phyloP scores from a whole-genome alignment of 1,139 yeast species.

The Eremothecium gossypii region DNA sequence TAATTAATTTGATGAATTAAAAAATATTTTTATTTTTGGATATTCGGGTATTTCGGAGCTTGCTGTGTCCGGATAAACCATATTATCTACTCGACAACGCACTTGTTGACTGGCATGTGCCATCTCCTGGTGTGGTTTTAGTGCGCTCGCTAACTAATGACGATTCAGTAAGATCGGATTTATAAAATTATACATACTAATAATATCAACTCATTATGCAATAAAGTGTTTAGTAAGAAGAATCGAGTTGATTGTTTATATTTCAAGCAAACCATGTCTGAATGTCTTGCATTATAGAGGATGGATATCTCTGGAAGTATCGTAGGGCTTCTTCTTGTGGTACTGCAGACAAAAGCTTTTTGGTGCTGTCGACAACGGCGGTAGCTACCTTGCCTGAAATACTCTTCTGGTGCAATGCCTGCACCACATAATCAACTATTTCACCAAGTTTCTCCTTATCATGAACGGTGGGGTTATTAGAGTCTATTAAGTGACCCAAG shows the following conservation, averaged over 20 bases:
- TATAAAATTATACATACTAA: slow-evolving; percentile 2
- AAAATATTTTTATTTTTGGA: too few species aligned
- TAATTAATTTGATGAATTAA: too few species aligned
- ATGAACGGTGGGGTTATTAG: slow-evolving; percentile 52
- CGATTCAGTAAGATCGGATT: neutral
- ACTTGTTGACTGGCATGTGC: too few species aligned
- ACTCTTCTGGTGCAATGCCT: slow-evolving; percentile 63
- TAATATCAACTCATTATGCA: slow-evolving; percentile 3
- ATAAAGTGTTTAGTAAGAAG: slow-evolving; percentile 3
- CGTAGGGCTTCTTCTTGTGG: slow-evolving; percentile 59
- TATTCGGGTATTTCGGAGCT: too few species aligned
- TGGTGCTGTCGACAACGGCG: slow-evolving; percentile 51
- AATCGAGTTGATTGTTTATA: neutral
- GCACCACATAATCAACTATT: slow-evolving; percentile 64
- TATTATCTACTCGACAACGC: too few species aligned
- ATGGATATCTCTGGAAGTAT: slow-evolving; percentile 53
- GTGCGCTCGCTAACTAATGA: neutral
- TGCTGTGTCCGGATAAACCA: too few species aligned
- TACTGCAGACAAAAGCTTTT: slow-evolving; percentile 35
- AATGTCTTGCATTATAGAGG: slow-evolving; percentile 51
- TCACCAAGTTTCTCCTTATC: slow-evolving; percentile 46
- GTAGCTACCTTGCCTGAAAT: slow-evolving; percentile 65
- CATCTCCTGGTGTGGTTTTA: too few species aligned
- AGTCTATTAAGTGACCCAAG: slow-evolving; percentile 63
- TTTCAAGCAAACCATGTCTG: slow-evolving; percentile 49